phyloP scores from a whole-genome alignment of 2,329 filamentous ascomycete species.

The Tympanopsis confertula region DNA sequence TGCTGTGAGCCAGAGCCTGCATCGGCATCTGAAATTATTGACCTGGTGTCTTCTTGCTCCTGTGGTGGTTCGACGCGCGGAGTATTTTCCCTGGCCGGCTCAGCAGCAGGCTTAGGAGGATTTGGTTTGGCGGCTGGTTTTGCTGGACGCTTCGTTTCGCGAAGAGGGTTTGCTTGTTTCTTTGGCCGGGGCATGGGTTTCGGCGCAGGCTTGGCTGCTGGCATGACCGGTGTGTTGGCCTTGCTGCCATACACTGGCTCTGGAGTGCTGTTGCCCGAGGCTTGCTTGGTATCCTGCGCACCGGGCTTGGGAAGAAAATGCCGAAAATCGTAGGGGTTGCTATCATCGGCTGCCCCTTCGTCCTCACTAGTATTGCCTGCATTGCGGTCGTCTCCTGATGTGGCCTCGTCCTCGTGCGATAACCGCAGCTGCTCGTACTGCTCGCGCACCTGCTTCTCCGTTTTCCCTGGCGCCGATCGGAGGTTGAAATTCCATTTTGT shows the following conservation, averaged over 20 bases:
- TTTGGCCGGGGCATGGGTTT: conserved; percentile 9
- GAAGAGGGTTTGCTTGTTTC: conserved; percentile 2
- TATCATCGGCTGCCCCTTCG: conserved; percentile 21
- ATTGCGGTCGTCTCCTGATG: conserved; percentile 17
- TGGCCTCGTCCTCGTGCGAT: conserved; percentile 16
- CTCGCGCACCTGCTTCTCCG: background rate
- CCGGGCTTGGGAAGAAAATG: conserved; percentile 30
- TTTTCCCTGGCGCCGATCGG: background rate
- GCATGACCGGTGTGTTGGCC: conserved; percentile 17
- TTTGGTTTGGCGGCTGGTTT: conserved; percentile 4
- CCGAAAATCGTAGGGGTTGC: conserved; percentile 33
- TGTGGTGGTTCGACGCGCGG: conserved; percentile 11
- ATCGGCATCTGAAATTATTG: background rate
- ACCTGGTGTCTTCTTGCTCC: conserved; percentile 4
- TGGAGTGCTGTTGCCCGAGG: conserved; percentile 17
- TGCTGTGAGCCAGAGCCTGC: background rate
- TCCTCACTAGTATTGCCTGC: conserved; percentile 22
- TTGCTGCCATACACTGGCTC: conserved; percentile 19
- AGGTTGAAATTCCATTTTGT: conserved; percentile 1
- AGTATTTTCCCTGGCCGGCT: conserved; percentile 7
- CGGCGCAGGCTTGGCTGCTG: conserved; percentile 12
- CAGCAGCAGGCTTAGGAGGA: background rate
- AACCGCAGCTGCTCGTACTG: background rate
- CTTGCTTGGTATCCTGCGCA: conserved; percentile 8
- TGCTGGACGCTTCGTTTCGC: background rate